Percentiles rank a stretch among this genome's conserved stretches.
Conservation (phyloP, 108 stramenopile genomes). For the Pseudonitzschia delicatissima region DNA sequence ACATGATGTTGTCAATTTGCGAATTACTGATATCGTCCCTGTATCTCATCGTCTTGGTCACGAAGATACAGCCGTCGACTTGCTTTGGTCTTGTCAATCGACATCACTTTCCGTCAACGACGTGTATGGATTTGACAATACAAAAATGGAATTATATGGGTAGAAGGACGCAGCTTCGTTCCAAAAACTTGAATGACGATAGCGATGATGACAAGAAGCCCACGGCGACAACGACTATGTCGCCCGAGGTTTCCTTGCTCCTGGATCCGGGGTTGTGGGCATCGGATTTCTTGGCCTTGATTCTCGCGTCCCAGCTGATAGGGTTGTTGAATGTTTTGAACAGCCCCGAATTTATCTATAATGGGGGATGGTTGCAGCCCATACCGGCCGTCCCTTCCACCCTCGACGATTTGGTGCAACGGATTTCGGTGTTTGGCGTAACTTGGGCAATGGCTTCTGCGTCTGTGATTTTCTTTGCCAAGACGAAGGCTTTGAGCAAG, state of each 20-base stretch:
- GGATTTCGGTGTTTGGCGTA: slow-evolving; percentile 12
- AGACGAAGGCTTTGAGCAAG: neutral
- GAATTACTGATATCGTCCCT: no score
- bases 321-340: slow-evolving; percentile 40
- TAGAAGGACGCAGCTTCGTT: neutral
- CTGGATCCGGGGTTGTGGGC: neutral
- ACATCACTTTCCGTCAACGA: neutral
- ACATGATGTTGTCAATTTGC: no score
- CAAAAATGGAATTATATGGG: neutral
- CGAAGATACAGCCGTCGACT: neutral
- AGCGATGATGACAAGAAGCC: neutral
- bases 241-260: neutral
- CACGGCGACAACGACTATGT: neutral
- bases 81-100: neutral
- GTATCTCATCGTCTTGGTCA: neutral
- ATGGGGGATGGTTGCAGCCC: slow-evolving; percentile 65
- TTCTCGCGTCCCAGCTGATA: slow-evolving; percentile 39
- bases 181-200: slow-evolving; percentile 13
- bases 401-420: slow-evolving; percentile 20
- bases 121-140: neutral
- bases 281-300: slow-evolving; percentile 10
- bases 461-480: neutral
- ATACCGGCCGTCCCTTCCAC: slow-evolving; percentile 39
- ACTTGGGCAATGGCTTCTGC: slow-evolving; percentile 3
- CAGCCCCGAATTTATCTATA: slow-evolving; percentile 47